Evolutionary conservation across 495 filamentous ascomycete genomes (phyloP), one percentile per base, ranked within the genome.

Genomic region (Rusavskia elegans): DNA sequence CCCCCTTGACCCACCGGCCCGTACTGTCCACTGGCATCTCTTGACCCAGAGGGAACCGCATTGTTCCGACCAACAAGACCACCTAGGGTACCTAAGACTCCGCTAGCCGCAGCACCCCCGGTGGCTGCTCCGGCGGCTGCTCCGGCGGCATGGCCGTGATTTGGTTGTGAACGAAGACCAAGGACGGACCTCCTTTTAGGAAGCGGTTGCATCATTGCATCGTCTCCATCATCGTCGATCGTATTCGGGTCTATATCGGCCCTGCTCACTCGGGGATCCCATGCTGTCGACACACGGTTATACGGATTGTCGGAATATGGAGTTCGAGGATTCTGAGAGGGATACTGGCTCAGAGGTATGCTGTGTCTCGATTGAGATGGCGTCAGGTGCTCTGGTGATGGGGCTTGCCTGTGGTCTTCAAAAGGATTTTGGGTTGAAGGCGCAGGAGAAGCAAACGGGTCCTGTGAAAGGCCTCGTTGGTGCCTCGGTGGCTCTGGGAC

Each of bases 151-250:
- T 58, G 68, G 29, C 63, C 64, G 14, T 63, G 55, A 36, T 55
- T 53, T 46, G 57, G 52, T 56, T 64, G 51, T 59, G 20, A 46
- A n/a, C 69, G 70, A 11, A 80, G 61, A 55, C 76, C 76, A 36
- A 83, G 62, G 55, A 77, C 73, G 29, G 77, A 80, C 45, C 58
- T 64, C 49, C 66, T 64, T 42, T 59, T 64, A 23, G 64, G 68
- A 62, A 62, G 68, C 56, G 53, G 71, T 57, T 57, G 66, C 52
- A 52, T 63, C 45, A 88, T 73, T 4, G 82, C 86, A 55, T 95
- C 88, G 58, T 95, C 88, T 8, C 83, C 87, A 59, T 94, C 87
- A 59, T 95, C 88, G 3, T 75, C 80, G 50, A 93, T 89, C 2
- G 82, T 81, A 54, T 83, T 77, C 0, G 87, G 87, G 60, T 94